These are phyloP conservation scores for Galerina sulciceps DNA, from an alignment of 768 basidiomycete species.

Conservation along the genomic window DNA sequence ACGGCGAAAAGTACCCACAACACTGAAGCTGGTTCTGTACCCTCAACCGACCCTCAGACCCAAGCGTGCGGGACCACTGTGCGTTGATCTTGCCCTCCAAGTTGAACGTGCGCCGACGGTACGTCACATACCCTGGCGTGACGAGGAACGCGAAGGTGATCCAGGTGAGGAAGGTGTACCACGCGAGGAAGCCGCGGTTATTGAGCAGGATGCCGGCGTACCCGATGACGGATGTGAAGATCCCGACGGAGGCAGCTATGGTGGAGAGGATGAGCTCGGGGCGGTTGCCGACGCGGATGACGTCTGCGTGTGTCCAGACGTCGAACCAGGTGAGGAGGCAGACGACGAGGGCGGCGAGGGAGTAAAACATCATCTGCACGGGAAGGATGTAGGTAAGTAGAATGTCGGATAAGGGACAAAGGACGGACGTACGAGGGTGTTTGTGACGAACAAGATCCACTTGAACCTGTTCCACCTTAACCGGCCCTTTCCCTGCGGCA, in stretches of 20 bases:
- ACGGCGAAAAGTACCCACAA: constrained; percentile 84
- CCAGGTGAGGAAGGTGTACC: constrained; percentile 81
- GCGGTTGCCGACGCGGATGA: constrained; percentile 70
- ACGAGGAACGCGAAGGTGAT: constrained; percentile 73
- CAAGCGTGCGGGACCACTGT: constrained; percentile 70
- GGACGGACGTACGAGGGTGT: constrained; percentile 44
- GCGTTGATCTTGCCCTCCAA: constrained; percentile 80
- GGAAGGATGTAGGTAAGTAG: neutral
- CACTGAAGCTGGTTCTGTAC: constrained; percentile 77
- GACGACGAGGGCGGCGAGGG: constrained; percentile 61
- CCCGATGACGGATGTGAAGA: constrained; percentile 73
- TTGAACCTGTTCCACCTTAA: constrained; percentile 86
- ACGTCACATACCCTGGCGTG: constrained; percentile 79
- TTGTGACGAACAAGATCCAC: constrained; percentile 75
- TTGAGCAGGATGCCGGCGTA: constrained; percentile 86
- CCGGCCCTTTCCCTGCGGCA: constrained; percentile 43
- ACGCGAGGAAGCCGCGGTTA: constrained; percentile 82
- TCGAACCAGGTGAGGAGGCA: constrained; percentile 81
- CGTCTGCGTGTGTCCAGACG: constrained; percentile 67
- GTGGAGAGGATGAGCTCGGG: constrained; percentile 74
- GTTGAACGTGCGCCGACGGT: constrained; percentile 59
- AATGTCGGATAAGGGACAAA: neutral
- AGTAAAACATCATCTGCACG: constrained; percentile 59
- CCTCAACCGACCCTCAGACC: constrained; percentile 58
- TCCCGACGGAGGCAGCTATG: constrained; percentile 58